These are phyloP conservation scores for Phytophthora melonis DNA, from an alignment of 352 stramenopile genomes.

Conservation along the genomic window DNA sequence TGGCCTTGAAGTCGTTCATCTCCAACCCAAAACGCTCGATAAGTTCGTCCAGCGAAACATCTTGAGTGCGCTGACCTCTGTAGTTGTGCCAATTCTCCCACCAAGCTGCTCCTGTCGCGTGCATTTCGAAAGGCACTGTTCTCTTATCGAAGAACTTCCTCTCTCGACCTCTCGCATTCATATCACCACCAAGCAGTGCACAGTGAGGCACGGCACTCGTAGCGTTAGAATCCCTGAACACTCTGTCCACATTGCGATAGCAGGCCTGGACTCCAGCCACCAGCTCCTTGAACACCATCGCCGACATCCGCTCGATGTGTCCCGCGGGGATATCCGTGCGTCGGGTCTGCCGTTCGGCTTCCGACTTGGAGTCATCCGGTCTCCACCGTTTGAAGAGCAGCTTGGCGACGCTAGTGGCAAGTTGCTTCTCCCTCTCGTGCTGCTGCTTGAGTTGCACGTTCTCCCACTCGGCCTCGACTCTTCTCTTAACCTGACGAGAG, in stretches of 20 bases:
- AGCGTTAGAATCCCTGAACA: conserved; percentile 30
- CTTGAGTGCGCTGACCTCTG: conserved; percentile 28
- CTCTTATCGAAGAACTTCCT: conserved; percentile 46
- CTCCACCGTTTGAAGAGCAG: conserved; percentile 25
- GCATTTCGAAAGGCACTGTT: conserved; percentile 45
- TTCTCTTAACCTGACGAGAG: conserved; percentile 19
- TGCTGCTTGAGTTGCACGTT: conserved; percentile 42
- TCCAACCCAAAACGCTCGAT: conserved; percentile 66
- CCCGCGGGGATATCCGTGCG: conserved; percentile 26
- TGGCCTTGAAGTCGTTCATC: conserved; percentile 53
- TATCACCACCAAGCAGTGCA: conserved; percentile 32
- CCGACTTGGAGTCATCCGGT: not conserved
- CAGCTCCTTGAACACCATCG: conserved; percentile 43
- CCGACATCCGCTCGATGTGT: conserved; percentile 25
- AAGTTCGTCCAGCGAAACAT: conserved; percentile 53
- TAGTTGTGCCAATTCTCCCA: conserved; percentile 48
- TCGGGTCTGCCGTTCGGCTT: conserved; percentile 17
- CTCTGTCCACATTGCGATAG: conserved; percentile 37
- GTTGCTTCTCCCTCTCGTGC: conserved; percentile 37
- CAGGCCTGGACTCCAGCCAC: conserved; percentile 42
- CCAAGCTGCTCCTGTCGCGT: conserved; percentile 42
- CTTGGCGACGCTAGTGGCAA: conserved; percentile 39
- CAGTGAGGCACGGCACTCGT: conserved; percentile 9
- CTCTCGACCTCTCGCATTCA: conserved; percentile 32
- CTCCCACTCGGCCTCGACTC: conserved; percentile 33